phyloP scores from a whole-genome alignment of 805 yeast species.

The Candida nanaspora region DNA sequence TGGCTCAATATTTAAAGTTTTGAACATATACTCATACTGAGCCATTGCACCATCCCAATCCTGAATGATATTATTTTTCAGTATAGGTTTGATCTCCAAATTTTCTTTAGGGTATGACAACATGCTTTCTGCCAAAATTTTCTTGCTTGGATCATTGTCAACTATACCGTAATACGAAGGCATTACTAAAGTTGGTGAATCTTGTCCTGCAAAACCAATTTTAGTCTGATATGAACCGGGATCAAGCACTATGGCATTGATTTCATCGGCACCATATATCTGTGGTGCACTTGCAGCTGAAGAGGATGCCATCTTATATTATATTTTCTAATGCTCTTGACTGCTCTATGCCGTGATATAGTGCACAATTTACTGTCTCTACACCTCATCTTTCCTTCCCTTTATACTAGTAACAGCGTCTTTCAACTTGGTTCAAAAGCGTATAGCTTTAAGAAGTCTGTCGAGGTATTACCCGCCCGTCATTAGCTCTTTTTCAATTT shows the following conservation, averaged over 20 bases:
- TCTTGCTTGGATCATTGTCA: background rate
- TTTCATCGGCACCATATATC: constrained; percentile 68
- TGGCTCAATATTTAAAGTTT: constrained; percentile 44
- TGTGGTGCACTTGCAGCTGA: constrained; percentile 28
- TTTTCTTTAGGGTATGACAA: constrained; percentile 39
- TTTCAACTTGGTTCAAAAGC: too few species aligned
- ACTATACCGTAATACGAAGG: constrained; percentile 59
- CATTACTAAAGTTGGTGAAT: constrained; percentile 66
- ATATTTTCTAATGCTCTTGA: too few species aligned
- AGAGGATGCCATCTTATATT: background rate
- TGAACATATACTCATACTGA: constrained; percentile 61
- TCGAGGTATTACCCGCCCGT: too few species aligned
- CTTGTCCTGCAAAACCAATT: constrained; percentile 90
- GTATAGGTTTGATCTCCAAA: constrained; percentile 47
- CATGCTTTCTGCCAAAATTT: constrained; percentile 24
- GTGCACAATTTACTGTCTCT: too few species aligned
- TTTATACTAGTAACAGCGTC: too few species aligned
- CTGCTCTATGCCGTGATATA: too few species aligned
- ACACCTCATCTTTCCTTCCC: too few species aligned
- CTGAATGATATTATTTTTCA: constrained; percentile 51
- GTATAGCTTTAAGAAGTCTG: too few species aligned
- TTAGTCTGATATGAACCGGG: constrained; percentile 83
- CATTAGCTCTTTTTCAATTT: too few species aligned
- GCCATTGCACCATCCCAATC: constrained; percentile 87
- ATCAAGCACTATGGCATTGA: constrained; percentile 85